Percentiles rank a stretch among this genome's conserved stretches.
These are phyloP conservation scores for Penicillium macrosclerotiorum DNA, from an alignment of 495 filamentous ascomycete species.

Conservation along the genomic window DNA sequence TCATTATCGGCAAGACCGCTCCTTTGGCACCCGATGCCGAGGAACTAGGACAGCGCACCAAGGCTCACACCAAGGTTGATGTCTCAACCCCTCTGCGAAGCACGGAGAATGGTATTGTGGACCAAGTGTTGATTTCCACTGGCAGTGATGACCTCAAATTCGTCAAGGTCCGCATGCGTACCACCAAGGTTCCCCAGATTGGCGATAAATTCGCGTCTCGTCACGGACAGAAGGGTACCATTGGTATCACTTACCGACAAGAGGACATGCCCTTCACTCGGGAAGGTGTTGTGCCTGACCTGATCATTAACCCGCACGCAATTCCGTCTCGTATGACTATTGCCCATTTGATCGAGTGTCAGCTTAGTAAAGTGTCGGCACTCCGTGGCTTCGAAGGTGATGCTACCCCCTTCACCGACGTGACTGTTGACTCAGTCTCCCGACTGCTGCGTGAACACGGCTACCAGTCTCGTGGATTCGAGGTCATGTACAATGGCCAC, in stretches of 20 bases:
- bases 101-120: conserved; percentile 94
- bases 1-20: conserved; percentile 98
- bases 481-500: conserved; percentile 98
- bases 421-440: conserved; percentile 94
- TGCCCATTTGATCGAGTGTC: conserved; percentile 98
- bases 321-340: conserved; percentile 99
- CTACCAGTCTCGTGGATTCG: conserved; percentile 95
- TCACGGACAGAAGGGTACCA: conserved; percentile 98
- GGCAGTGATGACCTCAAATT: conserved; percentile 82
- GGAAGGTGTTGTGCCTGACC: conserved; percentile 86
- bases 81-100: conserved; percentile 91
- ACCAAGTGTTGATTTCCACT: conserved; percentile 88
- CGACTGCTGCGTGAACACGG: conserved; percentile 84
- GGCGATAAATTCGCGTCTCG: conserved; percentile 99
- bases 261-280: conserved; percentile 98
- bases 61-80: conserved; percentile 86
- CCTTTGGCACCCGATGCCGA: conserved; percentile 89
- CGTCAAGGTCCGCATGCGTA: conserved; percentile 95
- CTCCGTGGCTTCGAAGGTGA: conserved; percentile 92
- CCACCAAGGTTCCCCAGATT: conserved; percentile 97
- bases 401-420: conserved; percentile 96
- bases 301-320: conserved; percentile 99
- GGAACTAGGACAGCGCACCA: conserved; percentile 89
- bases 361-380: conserved; percentile 90
- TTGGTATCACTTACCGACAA: conserved; percentile 94